Base-by-base conservation (phyloP, 495 filamentous ascomycete genomes). In the Penicillium lagena region DNA sequence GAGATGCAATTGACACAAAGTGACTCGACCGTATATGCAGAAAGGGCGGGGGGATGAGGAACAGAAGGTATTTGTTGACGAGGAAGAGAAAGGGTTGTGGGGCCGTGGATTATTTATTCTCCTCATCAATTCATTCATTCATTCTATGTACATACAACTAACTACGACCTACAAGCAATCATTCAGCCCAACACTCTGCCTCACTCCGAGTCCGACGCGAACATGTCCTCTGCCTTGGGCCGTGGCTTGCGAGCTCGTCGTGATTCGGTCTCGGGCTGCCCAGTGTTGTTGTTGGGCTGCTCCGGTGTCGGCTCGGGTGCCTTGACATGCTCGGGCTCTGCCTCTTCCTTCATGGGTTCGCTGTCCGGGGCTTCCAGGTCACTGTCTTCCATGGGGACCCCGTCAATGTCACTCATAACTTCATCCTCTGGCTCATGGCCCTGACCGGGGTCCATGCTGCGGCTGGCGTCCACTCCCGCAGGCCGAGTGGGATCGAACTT, bases 221-320 rank as follows among this genome's bases (percentile, higher is more conserved):
- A 96, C 89, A 96, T 95, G 58, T 96, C 90, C 56, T 89, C 88
- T 4, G 90, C 90, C 50, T 81, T 87, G 59, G 89, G 87, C 39
- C 90, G 79, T 50, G 77, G 79, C 52, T 69, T 72, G 49, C 68
- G 66, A 39, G 63, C 52, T 37, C 58, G 50, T 30, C 56, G 60
- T 37, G 40, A 49, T 28, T 58, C 54, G 5, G 58, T 45, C 11
- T 63, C 45, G 35, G 43, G 40, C 34, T 61, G 46, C 37, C 46
- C 46, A 9, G 51, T 28, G 33, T 50, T 53, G n/a, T 57, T 49
- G 28, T 53, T 46, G 15, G 50, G 47, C 28, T 64, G 48, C 22
- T 52, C 45, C 12, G 51, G 46, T 37, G 47, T 22, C 14, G 49
- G 45, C 37, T 62, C 45, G 27, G 52, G 38, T 60, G 43, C 12